Conservation (phyloP, 208 protist genomes). For the Leishmania tarentolae region DNA sequence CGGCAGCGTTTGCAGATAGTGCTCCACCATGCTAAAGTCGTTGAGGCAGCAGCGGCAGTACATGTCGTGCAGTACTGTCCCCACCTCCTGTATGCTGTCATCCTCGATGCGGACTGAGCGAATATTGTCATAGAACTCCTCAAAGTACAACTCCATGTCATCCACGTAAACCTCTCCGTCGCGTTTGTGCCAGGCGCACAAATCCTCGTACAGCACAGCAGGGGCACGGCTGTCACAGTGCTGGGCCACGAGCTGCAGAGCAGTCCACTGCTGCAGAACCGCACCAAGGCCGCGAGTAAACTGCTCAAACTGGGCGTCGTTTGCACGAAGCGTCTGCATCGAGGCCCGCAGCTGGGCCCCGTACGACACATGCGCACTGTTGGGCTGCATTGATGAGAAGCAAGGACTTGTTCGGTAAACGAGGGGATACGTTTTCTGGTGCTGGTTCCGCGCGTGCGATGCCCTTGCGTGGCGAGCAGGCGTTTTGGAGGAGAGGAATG, state of each 20-base stretch:
- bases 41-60: slow-evolving; percentile 82
- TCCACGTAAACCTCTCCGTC: slow-evolving; percentile 86
- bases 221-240: slow-evolving; percentile 71
- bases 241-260: slow-evolving; percentile 77
- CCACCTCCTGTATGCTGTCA: slow-evolving; percentile 87
- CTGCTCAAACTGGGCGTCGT: slow-evolving; percentile 59
- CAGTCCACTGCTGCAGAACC: slow-evolving; percentile 88
- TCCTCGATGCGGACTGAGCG: slow-evolving; percentile 81
- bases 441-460: neutral
- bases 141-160: slow-evolving; percentile 87
- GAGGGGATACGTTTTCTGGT: neutral
- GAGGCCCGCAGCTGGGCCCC: slow-evolving; percentile 32
- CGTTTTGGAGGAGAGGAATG: neutral
- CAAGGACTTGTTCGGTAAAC: neutral
- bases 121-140: slow-evolving; percentile 78
- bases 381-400: neutral
- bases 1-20: slow-evolving; percentile 46
- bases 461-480: neutral
- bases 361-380: slow-evolving; percentile 12
- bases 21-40: slow-evolving; percentile 66
- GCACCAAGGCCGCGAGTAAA: slow-evolving; percentile 67
- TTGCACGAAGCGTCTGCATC: slow-evolving; percentile 48
- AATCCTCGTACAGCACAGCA: slow-evolving; percentile 57
- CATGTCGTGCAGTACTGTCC: slow-evolving; percentile 82
- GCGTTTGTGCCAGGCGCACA: slow-evolving; percentile 64